Percentiles rank a stretch among this genome's conserved stretches.
These are phyloP conservation scores for Ustilago trichophora DNA, from an alignment of 1,284 basidiomycete species.

Conservation along the genomic window DNA sequence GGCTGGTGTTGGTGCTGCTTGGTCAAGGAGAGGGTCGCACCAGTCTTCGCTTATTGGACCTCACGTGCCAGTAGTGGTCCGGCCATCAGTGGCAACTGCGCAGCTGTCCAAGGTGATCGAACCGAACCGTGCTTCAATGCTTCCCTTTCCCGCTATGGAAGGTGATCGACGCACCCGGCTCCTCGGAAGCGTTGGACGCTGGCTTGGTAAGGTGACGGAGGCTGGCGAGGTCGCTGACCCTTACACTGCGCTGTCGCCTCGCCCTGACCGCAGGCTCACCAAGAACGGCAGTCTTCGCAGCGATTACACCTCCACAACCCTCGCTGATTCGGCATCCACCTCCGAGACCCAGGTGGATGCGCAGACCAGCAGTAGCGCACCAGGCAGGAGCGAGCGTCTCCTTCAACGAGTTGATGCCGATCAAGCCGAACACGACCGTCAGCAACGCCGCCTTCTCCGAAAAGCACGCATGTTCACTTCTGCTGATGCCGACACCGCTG, in stretches of 20 bases:
- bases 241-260: constrained; percentile 29
- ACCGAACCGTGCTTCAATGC: constrained; percentile 17
- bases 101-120: constrained; percentile 27
- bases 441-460: constrained; percentile 24
- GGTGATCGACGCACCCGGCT: constrained; percentile 22
- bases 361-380: neutral
- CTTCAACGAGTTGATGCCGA: constrained; percentile 20
- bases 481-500: neutral
- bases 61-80: neutral
- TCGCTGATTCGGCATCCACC: constrained; percentile 18
- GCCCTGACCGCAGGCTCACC: constrained; percentile 25
- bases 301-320: constrained; percentile 30
- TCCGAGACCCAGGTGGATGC: constrained; percentile 19
- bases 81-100: neutral
- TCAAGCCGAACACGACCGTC: constrained; percentile 27
- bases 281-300: constrained; percentile 42
- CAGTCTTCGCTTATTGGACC: constrained; percentile 3
- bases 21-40: constrained; percentile 19
- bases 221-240: constrained; percentile 32
- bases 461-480: constrained; percentile 24
- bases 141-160: constrained; percentile 24
- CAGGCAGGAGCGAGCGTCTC: constrained; percentile 19
- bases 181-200: constrained; percentile 29
- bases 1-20: constrained; percentile 37
- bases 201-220: constrained; percentile 29